phyloP scores from a whole-genome alignment of 1,284 basidiomycete genomes.

The Sanguinoderma infundibulare region DNA sequence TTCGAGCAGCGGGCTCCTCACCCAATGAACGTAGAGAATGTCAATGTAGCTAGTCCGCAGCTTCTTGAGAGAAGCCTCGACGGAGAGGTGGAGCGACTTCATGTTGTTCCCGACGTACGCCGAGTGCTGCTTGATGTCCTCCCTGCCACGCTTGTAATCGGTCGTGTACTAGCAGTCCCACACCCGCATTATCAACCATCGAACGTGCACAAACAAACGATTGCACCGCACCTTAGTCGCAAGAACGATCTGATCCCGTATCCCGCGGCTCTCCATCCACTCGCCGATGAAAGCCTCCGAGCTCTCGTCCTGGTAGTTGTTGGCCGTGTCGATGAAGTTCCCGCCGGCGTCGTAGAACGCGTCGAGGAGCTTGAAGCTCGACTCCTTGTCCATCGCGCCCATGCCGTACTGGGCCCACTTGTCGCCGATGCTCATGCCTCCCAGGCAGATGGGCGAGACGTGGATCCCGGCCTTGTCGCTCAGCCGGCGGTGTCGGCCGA shows the following conservation, averaged over 20 bases:
- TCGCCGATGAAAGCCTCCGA: conserved; percentile 62
- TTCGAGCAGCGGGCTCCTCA: too few species aligned
- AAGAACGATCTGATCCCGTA: conserved; percentile 58
- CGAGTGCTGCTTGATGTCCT: conserved; percentile 32
- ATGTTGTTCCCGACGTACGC: conserved; percentile 45
- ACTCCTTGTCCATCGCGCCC: conserved; percentile 42
- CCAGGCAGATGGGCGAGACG: conserved; percentile 54
- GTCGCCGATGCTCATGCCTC: conserved; percentile 53
- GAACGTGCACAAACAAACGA: too few species aligned
- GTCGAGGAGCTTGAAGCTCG: conserved; percentile 51
- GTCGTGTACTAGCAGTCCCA: conserved; percentile 20
- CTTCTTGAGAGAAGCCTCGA: conserved; percentile 55
- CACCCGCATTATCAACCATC: not conserved
- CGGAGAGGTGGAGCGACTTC: conserved; percentile 47
- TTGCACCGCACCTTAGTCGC: conserved; percentile 54
- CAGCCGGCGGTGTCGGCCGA: conserved; percentile 49
- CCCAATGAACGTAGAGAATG: conserved; percentile 26
- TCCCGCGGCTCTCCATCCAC: conserved; percentile 55
- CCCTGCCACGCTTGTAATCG: conserved; percentile 26
- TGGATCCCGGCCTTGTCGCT: conserved; percentile 39
- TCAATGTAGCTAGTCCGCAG: conserved; percentile 59
- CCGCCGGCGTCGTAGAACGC: conserved; percentile 51
- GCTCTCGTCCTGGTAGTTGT: conserved; percentile 39
- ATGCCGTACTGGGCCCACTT: conserved; percentile 40
- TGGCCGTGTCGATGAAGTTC: conserved; percentile 63